Evolutionary conservation across 2,329 filamentous ascomycete genomes (phyloP), one percentile per base, ranked within the genome.

Genomic region (Monilinia fructicola): DNA sequence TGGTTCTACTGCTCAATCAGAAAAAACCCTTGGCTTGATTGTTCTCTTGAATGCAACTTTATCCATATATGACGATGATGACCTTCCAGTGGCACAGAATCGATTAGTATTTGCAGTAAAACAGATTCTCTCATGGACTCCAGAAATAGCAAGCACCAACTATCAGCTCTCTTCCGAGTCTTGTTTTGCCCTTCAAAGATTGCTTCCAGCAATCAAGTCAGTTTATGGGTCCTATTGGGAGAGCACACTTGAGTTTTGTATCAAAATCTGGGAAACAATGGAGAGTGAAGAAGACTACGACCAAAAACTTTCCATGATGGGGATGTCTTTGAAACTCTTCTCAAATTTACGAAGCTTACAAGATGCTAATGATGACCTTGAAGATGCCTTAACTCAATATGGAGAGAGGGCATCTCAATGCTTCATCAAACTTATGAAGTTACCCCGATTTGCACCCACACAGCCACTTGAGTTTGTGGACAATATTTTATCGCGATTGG

Each of bases 181-280:
- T 69, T 84, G 87, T 75, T 79, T 87, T 72, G 82, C 81, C 68
- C 74, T 92, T 64, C 79, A 85, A 2, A 78, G 81, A 4, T 79
- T 97, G 4, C 78, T 97, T 0, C 91, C 91, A 2, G 85, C 84
- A 52, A 89, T 97, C 72, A 85, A 87, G 67, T 90, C 93, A 56
- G 87, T 97, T 0, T 97, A 97, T 73, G 95, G 94, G 0, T 86
- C 90, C 0, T 91, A 97, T 74, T 99, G 95, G 95, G 84, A 88
- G 61, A 84, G 84, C 58, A 78, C 84, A 0, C 78, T 92, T 23
- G 81, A 85, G 44, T 85, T 87, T 60, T 85, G 89, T 68, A 78
- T 83, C 14, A 77, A 79, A 10, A 78, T 87, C 0, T 91, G 89
- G 87, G 78, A 80, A 3, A 79, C 80, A 4, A 81, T 79, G 0